Evolutionary conservation across 805 yeast genomes (phyloP).

Genomic region (Myxozyma melibiosi): DNA sequence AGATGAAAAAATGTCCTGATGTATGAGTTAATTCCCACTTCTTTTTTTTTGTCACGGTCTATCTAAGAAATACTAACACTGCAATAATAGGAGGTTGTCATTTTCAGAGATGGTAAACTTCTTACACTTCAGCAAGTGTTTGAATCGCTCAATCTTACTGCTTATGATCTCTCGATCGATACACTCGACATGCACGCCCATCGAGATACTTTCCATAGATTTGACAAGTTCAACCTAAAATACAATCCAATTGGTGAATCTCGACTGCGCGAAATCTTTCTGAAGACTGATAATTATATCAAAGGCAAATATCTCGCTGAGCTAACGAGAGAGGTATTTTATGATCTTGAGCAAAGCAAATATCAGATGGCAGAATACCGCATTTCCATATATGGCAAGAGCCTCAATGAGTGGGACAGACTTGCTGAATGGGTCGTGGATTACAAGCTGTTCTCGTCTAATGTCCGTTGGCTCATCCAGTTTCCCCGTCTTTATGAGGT

Average conservation of each 20-base stretch:
- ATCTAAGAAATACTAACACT: background rate
- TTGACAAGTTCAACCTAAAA: slow-evolving; percentile 94
- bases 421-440: slow-evolving; percentile 94
- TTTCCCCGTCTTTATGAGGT: slow-evolving; percentile 91
- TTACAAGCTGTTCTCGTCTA: slow-evolving; percentile 85
- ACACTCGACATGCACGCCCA: slow-evolving; percentile 99
- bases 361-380: slow-evolving; percentile 98
- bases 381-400: slow-evolving; percentile 91
- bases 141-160: slow-evolving; percentile 84
- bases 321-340: slow-evolving; percentile 86
- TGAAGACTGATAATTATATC: slow-evolving; percentile 92
- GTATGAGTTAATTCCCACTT: too few species aligned
- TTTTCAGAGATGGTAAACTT: slow-evolving; percentile 87
- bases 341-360: slow-evolving; percentile 91
- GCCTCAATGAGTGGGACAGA: slow-evolving; percentile 90
- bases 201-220: slow-evolving; percentile 95
- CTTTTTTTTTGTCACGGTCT: background rate
- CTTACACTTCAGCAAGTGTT: slow-evolving; percentile 88
- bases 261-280: slow-evolving; percentile 89
- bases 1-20: slow-evolving; percentile 80
- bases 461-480: slow-evolving; percentile 96
- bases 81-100: slow-evolving; percentile 72
- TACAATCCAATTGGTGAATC: slow-evolving; percentile 99
- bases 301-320: slow-evolving; percentile 90
- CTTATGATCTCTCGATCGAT: slow-evolving; percentile 93